phyloP scores from a whole-genome alignment of 768 basidiomycete species.

The Kwoniella sp. region DNA sequence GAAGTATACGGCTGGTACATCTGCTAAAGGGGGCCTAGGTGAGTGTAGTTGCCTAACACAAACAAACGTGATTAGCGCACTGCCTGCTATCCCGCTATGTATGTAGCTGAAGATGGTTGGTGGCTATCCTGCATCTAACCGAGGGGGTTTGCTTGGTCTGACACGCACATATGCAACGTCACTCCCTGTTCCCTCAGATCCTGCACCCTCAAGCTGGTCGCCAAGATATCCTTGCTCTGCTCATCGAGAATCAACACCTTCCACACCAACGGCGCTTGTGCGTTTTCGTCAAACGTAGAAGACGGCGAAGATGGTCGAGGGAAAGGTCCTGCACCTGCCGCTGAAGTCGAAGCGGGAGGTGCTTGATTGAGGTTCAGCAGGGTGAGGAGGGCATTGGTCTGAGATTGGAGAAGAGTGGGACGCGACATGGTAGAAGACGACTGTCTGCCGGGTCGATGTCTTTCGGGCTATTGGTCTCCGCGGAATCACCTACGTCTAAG shows the following conservation, averaged over 20 bases:
- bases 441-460: neutral
- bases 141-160: neutral
- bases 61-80: neutral
- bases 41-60: conserved; percentile 80
- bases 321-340: conserved; percentile 57
- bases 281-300: conserved; percentile 46
- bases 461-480: neutral
- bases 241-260: conserved; percentile 95
- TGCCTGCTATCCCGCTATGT: no score
- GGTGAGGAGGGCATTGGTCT: conserved; percentile 79
- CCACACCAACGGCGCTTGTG: conserved; percentile 78
- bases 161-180: conserved; percentile 89
- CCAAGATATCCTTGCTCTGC: conserved; percentile 91
- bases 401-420: conserved; percentile 75
- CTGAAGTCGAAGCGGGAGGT: conserved; percentile 57
- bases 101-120: no score
- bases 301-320: conserved; percentile 45
- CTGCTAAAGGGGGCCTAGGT: conserved; percentile 79
- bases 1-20: conserved; percentile 97
- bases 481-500: no score
- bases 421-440: conserved; percentile 35
- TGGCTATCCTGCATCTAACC: no score
- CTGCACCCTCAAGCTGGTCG: conserved; percentile 91
- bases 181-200: conserved; percentile 96
- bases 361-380: conserved; percentile 80